Percentiles rank a stretch among this genome's conserved stretches.
These are phyloP conservation scores for Paraglomus occultum DNA, from an alignment of 192 early-diverging fungal genomes.

Conservation along the genomic window DNA sequence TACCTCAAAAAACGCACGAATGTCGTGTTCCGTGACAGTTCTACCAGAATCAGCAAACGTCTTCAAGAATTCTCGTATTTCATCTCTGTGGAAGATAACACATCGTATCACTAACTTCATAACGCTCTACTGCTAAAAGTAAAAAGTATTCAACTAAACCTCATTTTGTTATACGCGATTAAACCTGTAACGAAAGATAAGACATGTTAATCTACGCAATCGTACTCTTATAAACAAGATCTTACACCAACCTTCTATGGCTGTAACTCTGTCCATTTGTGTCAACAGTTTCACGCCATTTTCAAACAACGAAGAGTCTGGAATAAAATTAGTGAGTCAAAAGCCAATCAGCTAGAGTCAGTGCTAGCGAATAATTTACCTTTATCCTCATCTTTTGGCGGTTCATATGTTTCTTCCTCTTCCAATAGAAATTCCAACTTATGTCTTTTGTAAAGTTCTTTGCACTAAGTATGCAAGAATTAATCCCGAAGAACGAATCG, in stretches of 20 bases:
- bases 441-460: conserved; percentile 44
- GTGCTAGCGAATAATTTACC: conserved; percentile 15
- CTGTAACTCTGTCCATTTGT: conserved; percentile 68
- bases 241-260: conserved; percentile 59
- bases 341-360: neutral
- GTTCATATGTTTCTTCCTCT: conserved; percentile 70
- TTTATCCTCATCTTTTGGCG: conserved; percentile 73
- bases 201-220: neutral
- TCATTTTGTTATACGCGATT: conserved; percentile 69
- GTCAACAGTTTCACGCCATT: conserved; percentile 70
- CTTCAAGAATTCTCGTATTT: conserved; percentile 65
- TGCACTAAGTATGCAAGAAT: conserved; percentile 38
- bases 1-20: conserved; percentile 73
- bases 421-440: conserved; percentile 52
- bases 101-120: neutral
- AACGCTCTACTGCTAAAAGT: neutral
- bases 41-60: conserved; percentile 73
- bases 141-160: conserved; percentile 18
- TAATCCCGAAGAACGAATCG: neutral
- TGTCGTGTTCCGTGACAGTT: conserved; percentile 71
- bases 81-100: conserved; percentile 31
- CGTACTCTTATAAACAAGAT: neutral
- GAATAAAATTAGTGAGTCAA: neutral
- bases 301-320: conserved; percentile 69
- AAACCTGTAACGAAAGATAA: conserved; percentile 28